phyloP scores from a whole-genome alignment of 345 rosid species.

The Crucihimalaya himalaica region DNA sequence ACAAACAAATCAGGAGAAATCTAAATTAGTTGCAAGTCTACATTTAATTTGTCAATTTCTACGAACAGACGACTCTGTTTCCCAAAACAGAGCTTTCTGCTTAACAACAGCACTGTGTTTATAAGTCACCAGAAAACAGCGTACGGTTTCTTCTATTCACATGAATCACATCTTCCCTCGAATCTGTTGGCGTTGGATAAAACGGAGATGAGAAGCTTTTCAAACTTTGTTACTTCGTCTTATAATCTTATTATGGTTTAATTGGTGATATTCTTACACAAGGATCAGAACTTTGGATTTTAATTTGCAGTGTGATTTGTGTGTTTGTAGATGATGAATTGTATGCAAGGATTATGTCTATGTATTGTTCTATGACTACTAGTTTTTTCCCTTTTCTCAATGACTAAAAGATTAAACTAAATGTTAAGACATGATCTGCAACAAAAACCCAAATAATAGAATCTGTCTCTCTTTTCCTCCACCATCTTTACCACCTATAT shows the following conservation, averaged over 20 bases:
- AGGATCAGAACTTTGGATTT: not conserved
- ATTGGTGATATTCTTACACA: not conserved
- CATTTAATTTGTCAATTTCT: not conserved
- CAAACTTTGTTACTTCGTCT: no score
- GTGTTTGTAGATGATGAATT: not conserved
- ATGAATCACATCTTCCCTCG: no score
- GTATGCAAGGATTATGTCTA: not conserved
- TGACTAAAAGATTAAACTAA: constrained; percentile 31
- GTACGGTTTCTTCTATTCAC: no score
- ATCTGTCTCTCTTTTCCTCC: constrained; percentile 28
- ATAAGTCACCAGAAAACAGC: no score
- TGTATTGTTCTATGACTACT: constrained; percentile 9
- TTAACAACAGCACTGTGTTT: no score
- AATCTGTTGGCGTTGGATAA: no score
- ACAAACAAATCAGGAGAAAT: not conserved
- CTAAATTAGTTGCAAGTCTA: not conserved
- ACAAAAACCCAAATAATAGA: constrained; percentile 27
- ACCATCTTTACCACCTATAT: constrained; percentile 30
- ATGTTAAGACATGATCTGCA: constrained; percentile 28
- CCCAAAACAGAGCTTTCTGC: not conserved
- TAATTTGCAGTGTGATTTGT: not conserved
- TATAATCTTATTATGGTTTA: no score
- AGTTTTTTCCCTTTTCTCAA: constrained; percentile 3
- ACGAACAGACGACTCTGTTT: not conserved
- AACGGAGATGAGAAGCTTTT: no score